Conservation (phyloP, 352 stramenopile species). For the Blastocystis sp. region DNA sequence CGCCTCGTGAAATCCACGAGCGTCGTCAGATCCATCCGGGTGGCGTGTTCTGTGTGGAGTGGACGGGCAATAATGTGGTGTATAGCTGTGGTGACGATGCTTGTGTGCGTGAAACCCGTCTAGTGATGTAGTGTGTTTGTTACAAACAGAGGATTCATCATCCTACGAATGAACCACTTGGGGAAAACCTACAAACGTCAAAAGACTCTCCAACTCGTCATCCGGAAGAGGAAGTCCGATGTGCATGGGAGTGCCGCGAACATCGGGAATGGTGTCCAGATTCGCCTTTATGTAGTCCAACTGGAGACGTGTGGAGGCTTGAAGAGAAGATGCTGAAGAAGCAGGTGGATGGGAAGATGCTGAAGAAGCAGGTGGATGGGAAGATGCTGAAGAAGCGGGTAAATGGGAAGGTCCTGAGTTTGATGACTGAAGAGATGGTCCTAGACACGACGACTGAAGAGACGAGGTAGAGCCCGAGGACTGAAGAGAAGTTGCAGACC, state of each 20-base stretch:
- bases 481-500: background rate
- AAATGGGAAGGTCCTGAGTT: background rate
- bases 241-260: background rate
- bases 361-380: background rate
- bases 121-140: constrained; percentile 44
- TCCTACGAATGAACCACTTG: background rate
- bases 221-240: constrained; percentile 25
- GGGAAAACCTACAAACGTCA: background rate
- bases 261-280: constrained; percentile 24
- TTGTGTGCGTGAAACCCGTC: constrained; percentile 29
- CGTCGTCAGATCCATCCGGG: background rate
- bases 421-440: background rate
- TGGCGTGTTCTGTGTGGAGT: constrained; percentile 53
- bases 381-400: background rate
- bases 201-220: constrained; percentile 1
- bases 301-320: background rate
- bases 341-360: background rate
- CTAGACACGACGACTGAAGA: no score
- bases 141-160: constrained; percentile 37
- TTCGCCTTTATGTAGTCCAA: constrained; percentile 22
- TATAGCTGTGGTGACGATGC: constrained; percentile 43
- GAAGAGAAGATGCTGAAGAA: background rate
- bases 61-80: constrained; percentile 43
- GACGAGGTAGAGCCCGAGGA: background rate
- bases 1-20: constrained; percentile 60